A percentile compares a stretch with the other conserved stretches of the same genome.
These are phyloP conservation scores for Helichrysum umbraculigerum DNA, from an alignment of 129 eudicot species.

Conservation along the genomic window DNA sequence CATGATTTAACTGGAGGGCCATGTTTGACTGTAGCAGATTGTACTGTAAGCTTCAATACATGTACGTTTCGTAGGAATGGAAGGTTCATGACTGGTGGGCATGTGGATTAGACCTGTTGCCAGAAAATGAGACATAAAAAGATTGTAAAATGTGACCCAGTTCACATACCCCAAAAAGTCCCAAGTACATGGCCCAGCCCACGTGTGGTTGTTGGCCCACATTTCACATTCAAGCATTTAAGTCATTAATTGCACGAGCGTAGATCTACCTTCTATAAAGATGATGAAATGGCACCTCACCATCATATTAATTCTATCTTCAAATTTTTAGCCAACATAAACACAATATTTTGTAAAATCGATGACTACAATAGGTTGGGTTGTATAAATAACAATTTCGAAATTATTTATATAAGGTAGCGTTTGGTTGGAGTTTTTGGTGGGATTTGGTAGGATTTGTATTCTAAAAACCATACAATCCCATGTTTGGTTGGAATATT, in stretches of 20 bases:
- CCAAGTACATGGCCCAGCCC: constrained; percentile 50
- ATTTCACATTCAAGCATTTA: constrained; percentile 40
- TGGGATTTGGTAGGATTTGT: too few species aligned
- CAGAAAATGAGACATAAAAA: constrained; percentile 28
- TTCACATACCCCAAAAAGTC: constrained; percentile 41
- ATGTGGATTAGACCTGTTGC: constrained; percentile 24
- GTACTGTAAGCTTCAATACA: constrained; percentile 25
- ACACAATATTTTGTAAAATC: too few species aligned
- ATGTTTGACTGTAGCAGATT: constrained; percentile 7
- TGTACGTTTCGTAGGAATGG: constrained; percentile 21
- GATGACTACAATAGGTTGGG: too few species aligned
- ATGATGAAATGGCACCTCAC: neutral
- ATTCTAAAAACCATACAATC: too few species aligned
- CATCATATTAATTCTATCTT: neutral
- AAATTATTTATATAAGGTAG: too few species aligned
- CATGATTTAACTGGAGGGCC: constrained; percentile 13
- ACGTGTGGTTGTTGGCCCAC: constrained; percentile 57
- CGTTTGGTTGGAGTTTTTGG: too few species aligned
- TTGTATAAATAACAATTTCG: too few species aligned
- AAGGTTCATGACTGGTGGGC: constrained; percentile 22
- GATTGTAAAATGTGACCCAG: constrained; percentile 38
- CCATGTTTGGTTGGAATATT: too few species aligned
- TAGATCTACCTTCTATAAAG: neutral
- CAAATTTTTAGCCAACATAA: too few species aligned
- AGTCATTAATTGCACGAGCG: constrained; percentile 61